phyloP scores from a whole-genome alignment of 257 asterid species.

The Paraleonurus japonicus region DNA sequence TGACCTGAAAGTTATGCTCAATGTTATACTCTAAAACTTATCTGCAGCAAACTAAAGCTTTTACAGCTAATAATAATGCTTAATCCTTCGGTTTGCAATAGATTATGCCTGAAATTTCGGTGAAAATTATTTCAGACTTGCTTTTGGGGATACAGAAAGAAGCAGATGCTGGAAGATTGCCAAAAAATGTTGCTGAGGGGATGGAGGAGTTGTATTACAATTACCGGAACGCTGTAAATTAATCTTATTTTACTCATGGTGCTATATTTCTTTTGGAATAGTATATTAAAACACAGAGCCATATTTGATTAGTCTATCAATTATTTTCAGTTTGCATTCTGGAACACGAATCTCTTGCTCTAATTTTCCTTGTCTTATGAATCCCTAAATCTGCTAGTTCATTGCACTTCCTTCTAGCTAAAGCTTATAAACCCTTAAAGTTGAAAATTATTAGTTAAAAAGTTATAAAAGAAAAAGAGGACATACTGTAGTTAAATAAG shows the following conservation, averaged over 20 bases:
- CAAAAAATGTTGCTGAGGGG: slow-evolving; percentile 61
- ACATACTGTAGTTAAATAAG: not conserved
- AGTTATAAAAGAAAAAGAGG: not conserved
- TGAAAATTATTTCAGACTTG: slow-evolving; percentile 54
- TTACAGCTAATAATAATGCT: slow-evolving; percentile 22
- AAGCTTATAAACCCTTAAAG: slow-evolving; percentile 6
- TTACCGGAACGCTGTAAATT: slow-evolving; percentile 80
- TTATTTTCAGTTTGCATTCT: slow-evolving; percentile 14
- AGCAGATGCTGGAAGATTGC: slow-evolving; percentile 77
- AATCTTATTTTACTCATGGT: slow-evolving; percentile 38
- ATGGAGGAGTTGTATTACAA: slow-evolving; percentile 85
- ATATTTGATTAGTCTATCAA: slow-evolving; percentile 5
- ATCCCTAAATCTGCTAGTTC: slow-evolving; percentile 4
- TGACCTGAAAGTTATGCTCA: not conserved
- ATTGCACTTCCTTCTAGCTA: not conserved
- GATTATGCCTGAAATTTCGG: slow-evolving; percentile 19
- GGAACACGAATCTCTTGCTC: not conserved
- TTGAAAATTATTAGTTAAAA: not conserved
- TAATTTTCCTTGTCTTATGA: not conserved
- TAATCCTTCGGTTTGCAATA: not conserved
- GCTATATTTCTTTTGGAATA: slow-evolving; percentile 24
- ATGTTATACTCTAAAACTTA: slow-evolving; percentile 3
- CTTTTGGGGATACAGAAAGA: slow-evolving; percentile 68
- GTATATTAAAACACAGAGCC: not conserved
- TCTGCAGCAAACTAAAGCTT: slow-evolving; percentile 21